phyloP scores from a whole-genome alignment of 2,329 filamentous ascomycete genomes.

The Rachicladosporium sp. region DNA sequence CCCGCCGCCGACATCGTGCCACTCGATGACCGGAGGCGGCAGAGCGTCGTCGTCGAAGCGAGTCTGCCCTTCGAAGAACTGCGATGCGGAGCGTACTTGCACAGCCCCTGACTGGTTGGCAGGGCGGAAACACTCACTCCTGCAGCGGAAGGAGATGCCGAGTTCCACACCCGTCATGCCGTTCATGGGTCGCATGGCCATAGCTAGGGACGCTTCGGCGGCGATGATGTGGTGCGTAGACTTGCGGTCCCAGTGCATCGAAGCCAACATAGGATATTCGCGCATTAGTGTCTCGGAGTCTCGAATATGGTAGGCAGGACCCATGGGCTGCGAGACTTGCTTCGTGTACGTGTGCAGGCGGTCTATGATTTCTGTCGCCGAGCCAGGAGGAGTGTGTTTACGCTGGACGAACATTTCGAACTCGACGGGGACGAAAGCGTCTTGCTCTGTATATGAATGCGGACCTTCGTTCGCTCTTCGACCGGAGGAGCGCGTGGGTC shows the following conservation, averaged over 20 bases:
- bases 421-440: conserved; percentile 19
- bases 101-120: neutral
- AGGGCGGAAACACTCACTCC: conserved; percentile 8
- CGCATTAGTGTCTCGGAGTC: conserved; percentile 22
- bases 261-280: conserved; percentile 18
- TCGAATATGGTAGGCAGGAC: conserved; percentile 20
- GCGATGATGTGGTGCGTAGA: conserved; percentile 26
- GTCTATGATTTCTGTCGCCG: conserved; percentile 11
- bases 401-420: conserved; percentile 32
- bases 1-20: conserved; percentile 9
- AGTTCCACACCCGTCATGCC: conserved; percentile 19
- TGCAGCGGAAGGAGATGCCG: conserved; percentile 16
- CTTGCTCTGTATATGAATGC: conserved; percentile 1
- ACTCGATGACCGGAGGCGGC: conserved; percentile 4
- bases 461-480: neutral
- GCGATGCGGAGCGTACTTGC: conserved; percentile 13
- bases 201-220: conserved; percentile 30
- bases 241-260: conserved; percentile 13
- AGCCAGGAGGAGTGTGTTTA: conserved; percentile 6
- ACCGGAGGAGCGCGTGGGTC: neutral
- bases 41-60: too few relatives aligned
- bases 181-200: conserved; percentile 26
- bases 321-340: conserved; percentile 19
- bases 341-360: conserved; percentile 28
- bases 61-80: conserved; percentile 14